These are phyloP conservation scores for Saksenaea oblongispora DNA, from an alignment of 371 early-diverging fungal species.

Conservation along the genomic window DNA sequence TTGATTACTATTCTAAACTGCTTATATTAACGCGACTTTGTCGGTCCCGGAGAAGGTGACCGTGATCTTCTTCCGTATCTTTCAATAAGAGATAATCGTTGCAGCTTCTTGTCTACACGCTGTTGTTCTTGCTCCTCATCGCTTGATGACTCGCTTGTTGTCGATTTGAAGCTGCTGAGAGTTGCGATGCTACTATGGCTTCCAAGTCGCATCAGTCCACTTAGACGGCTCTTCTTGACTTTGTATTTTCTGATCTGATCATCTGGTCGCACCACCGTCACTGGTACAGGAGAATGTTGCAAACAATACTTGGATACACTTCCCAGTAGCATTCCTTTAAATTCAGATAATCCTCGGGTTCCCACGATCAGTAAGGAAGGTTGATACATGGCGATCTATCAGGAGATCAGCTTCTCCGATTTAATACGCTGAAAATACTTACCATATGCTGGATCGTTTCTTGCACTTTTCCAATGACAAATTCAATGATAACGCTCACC, in stretches of 20 bases:
- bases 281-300: slow-evolving; percentile 61
- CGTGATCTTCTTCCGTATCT: slow-evolving; percentile 39
- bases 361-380: slow-evolving; percentile 63
- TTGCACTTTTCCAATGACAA: slow-evolving; percentile 62
- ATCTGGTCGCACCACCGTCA: slow-evolving; percentile 59
- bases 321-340: slow-evolving; percentile 58
- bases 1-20: not conserved
- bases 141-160: slow-evolving; percentile 27
- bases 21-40: not conserved
- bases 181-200: slow-evolving; percentile 26
- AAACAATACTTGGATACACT: slow-evolving; percentile 63
- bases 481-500: slow-evolving; percentile 61
- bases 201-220: slow-evolving; percentile 42
- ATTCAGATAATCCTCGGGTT: slow-evolving; percentile 56
- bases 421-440: slow-evolving; percentile 6
- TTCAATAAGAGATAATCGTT: slow-evolving; percentile 36
- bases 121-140: slow-evolving; percentile 12
- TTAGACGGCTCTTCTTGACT: slow-evolving; percentile 44
- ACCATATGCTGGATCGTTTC: slow-evolving; percentile 66
- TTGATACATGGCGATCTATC: slow-evolving; percentile 58
- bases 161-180: slow-evolving; percentile 22
- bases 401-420: not conserved
- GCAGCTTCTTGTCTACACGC: slow-evolving; percentile 29
- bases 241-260: slow-evolving; percentile 52
- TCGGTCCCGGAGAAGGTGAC: slow-evolving; percentile 30